Percentiles rank a stretch among this genome's conserved stretches.
These are phyloP conservation scores for Akanthomyces lecanii DNA, from an alignment of 2,329 filamentous ascomycete species.

Conservation along the genomic window DNA sequence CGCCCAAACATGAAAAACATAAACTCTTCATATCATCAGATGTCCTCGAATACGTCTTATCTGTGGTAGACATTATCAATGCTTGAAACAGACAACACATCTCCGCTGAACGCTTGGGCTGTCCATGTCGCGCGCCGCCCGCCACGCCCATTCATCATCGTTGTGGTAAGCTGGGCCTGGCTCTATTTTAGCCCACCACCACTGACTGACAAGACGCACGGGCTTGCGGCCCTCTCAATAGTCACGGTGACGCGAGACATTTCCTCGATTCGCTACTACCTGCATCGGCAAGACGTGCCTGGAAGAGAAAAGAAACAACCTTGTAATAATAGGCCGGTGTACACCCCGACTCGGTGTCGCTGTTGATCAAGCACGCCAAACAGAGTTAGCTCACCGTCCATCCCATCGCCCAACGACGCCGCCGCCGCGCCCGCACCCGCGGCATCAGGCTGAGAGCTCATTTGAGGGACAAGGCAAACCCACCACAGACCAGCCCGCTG, in stretches of 20 bases:
- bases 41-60: not conserved
- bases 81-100: not conserved
- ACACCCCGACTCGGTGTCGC: not conserved
- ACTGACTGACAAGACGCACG: constrained; percentile 7
- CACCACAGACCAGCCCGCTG: not conserved
- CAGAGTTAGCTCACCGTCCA: not conserved
- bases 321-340: not conserved
- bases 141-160: not conserved
- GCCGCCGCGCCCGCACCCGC: not conserved
- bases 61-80: not conserved
- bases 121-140: not conserved
- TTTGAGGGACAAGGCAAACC: constrained; percentile 1
- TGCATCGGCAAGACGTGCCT: not conserved
- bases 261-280: not conserved
- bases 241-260: not conserved
- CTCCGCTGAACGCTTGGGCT: not conserved
- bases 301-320: not conserved
- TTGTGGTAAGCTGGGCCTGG: not conserved
- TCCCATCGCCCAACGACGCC: not conserved
- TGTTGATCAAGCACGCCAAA: constrained; percentile 1
- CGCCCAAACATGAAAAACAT: not conserved
- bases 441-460: not conserved
- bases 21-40: not conserved
- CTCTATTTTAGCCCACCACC: not conserved
- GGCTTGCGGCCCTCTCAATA: not conserved